These are phyloP conservation scores for Coemansia sp. DNA, from an alignment of 192 early-diverging fungal genomes.

Conservation along the genomic window DNA sequence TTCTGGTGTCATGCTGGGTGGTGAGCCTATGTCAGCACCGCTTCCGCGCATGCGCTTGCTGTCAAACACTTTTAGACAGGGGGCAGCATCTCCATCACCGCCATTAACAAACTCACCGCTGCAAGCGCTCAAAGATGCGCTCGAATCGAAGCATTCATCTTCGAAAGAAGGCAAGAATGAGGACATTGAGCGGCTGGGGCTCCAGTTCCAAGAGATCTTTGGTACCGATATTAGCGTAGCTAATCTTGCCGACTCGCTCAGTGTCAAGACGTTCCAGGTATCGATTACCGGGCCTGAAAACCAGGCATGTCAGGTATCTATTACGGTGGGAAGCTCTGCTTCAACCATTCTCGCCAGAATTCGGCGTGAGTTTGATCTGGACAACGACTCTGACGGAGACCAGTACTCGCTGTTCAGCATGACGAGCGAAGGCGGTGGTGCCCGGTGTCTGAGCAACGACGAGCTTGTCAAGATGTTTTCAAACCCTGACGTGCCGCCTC, in stretches of 20 bases:
- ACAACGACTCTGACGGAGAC: constrained; percentile 58
- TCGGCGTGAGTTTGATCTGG: constrained; percentile 79
- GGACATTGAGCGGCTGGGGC: constrained; percentile 41
- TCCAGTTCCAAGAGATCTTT: constrained; percentile 54
- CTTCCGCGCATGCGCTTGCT: constrained; percentile 34
- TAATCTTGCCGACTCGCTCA: constrained; percentile 48
- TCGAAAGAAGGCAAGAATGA: constrained; percentile 13
- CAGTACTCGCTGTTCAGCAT: constrained; percentile 74
- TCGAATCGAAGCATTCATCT: constrained; percentile 11
- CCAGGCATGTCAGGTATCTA: constrained; percentile 75
- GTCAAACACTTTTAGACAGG: constrained; percentile 17
- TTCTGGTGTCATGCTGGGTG: constrained; percentile 1
- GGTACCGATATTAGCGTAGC: constrained; percentile 49
- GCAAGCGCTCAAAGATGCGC: constrained; percentile 19
- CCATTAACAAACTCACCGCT: constrained; percentile 16
- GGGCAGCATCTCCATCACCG: constrained; percentile 9
- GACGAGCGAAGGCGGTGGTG: constrained; percentile 67
- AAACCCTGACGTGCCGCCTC: constrained; percentile 61
- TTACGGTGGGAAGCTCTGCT: constrained; percentile 68
- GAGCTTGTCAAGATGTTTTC: constrained; percentile 77
- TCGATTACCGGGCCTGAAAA: constrained; percentile 77
- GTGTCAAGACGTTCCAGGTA: constrained; percentile 59
- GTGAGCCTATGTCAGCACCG: constrained; percentile 40
- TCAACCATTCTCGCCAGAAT: constrained; percentile 66
- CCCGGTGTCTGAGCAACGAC: constrained; percentile 69